phyloP scores from a whole-genome alignment of 2,329 filamentous ascomycete species.

The Neonectria faginata region DNA sequence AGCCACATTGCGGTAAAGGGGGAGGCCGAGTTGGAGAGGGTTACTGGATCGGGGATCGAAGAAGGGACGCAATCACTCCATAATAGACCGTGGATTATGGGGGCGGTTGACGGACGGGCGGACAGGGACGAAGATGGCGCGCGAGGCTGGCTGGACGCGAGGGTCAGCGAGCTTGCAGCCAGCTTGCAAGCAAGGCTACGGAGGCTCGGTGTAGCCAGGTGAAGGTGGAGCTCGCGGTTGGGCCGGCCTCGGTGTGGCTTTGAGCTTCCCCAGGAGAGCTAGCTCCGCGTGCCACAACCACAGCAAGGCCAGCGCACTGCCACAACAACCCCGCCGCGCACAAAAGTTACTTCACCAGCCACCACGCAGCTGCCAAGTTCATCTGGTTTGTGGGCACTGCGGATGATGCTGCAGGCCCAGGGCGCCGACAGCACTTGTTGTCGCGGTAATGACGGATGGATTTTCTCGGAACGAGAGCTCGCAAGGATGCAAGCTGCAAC shows the following conservation, averaged over 20 bases:
- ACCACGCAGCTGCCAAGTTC: conserved; percentile 5
- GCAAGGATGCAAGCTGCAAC: conserved; percentile 34
- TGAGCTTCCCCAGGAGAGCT: background rate
- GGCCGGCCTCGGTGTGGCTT: conserved; percentile 18
- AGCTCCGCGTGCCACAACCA: conserved; percentile 4
- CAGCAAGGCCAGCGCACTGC: conserved; percentile 3
- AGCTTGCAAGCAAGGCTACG: conserved; percentile 47
- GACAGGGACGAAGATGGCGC: conserved; percentile 22
- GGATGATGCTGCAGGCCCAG: conserved; percentile 26
- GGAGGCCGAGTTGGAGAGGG: conserved; percentile 10
- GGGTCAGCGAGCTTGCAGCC: conserved; percentile 40
- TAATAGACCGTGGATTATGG: conserved; percentile 12
- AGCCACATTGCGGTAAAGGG: conserved; percentile 78
- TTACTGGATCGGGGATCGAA: conserved; percentile 17
- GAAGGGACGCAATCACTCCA: conserved; percentile 29
- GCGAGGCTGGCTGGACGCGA: conserved; percentile 34
- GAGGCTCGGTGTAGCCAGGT: conserved; percentile 25
- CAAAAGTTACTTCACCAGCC: conserved; percentile 7
- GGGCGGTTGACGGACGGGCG: conserved; percentile 17
- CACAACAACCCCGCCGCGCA: conserved; percentile 19
- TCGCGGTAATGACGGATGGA: conserved; percentile 29
- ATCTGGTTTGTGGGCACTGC: conserved; percentile 22
- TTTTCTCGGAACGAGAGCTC: conserved; percentile 28
- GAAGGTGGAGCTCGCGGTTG: conserved; percentile 34
- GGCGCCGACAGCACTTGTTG: conserved; percentile 15